Base-by-base conservation (phyloP, 1,139 yeast species). In the Blastobotrys serpentis region DNA sequence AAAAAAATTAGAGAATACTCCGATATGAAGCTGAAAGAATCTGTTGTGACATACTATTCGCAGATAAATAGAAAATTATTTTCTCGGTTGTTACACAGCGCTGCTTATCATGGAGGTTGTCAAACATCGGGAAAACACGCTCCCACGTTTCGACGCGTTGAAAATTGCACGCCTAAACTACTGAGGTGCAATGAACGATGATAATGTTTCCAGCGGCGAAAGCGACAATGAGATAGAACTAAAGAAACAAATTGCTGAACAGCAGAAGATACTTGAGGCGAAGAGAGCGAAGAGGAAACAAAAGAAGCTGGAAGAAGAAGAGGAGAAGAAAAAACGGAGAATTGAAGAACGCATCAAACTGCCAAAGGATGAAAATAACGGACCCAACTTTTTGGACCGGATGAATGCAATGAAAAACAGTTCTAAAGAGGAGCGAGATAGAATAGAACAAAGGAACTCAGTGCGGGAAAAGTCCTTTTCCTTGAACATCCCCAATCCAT, bases 401-500 rank as follows among this genome's bases (percentile, higher is more conserved):
- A n/a, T 36, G 25, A 18, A 17, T 7, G 25, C 8, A 18, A 18
- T 36, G 40, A 49, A 32, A 30, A 21, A 29, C 17, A 7, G 32
- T 21, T 18, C 18, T 42, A 26, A 39, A 36, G 40, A 40, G 10
- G 7, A 16, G 4, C 37, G n/a, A 7, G 40, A 18, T 11, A 40
- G 2, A 10, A 42, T 32, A 26, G 29, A 45, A 18, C 32, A 38
- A 30, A 30, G 53, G 21, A 41, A 44, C 11, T 22, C 29, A 21
- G 41, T 48, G 26, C 50, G 56, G 10, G 43, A 48, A 8, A 36
- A 36, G 8, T 42, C 46, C 13, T 53, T 54, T 38, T n/a, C 33
- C 42, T n/a, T 18, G 43, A n/a, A 42, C 38, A n/a, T 33, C 51
- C n/a, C 37, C 41, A 13, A 44, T 43, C 18, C 13, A 29, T 29